phyloP scores from a whole-genome alignment of 108 stramenopile species.

The Fragilaria radians region DNA sequence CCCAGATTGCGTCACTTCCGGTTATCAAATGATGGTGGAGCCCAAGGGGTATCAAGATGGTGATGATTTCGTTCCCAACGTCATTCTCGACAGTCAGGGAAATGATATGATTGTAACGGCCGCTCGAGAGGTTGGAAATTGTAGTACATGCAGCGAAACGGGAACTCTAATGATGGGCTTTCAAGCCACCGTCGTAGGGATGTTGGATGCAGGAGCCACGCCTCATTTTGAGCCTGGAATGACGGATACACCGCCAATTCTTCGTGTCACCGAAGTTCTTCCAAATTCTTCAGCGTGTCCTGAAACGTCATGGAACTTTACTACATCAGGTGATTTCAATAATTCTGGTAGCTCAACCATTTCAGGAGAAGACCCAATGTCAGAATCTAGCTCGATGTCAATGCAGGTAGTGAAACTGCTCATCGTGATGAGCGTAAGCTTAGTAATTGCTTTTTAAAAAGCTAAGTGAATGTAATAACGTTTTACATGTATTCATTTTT shows the following conservation, averaged over 20 bases:
- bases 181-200: background rate
- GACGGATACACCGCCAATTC: background rate
- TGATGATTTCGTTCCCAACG: background rate
- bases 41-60: background rate
- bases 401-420: no score
- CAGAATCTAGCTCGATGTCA: no score
- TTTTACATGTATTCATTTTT: no score
- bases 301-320: background rate
- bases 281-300: constrained; percentile 1
- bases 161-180: background rate
- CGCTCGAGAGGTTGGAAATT: background rate
- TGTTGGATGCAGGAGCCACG: background rate
- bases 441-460: no score
- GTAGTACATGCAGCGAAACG: background rate
- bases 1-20: constrained; percentile 6
- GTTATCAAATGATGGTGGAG: constrained; percentile 15
- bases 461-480: no score
- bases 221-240: background rate
- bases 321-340: no score
- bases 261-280: background rate
- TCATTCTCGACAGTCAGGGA: background rate
- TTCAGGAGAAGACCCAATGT: no score
- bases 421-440: no score
- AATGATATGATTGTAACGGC: background rate
- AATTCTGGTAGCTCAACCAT: no score